Percentiles rank a stretch among this genome's conserved stretches.
phyloP scores from a whole-genome alignment of 257 asterid species.

The Mitragyna speciosa region DNA sequence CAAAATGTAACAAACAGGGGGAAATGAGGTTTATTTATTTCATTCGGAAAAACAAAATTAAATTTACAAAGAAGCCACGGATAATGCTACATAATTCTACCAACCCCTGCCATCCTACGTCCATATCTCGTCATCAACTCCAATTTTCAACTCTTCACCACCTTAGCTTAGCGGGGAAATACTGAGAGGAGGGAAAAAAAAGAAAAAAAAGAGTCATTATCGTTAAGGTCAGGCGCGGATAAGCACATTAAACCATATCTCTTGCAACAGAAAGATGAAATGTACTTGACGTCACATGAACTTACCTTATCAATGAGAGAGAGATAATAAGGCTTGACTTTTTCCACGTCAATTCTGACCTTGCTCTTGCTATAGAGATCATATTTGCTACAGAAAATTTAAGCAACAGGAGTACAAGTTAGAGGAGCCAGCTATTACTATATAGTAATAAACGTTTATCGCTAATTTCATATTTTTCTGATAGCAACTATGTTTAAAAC shows the following conservation, averaged over 20 bases:
- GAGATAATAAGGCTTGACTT: slow-evolving; percentile 72
- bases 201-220: too few relatives aligned
- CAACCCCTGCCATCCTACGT: too few relatives aligned
- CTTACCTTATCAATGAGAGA: slow-evolving; percentile 72
- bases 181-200: slow-evolving; percentile 38
- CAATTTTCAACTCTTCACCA: slow-evolving; percentile 37
- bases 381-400: slow-evolving; percentile 56
- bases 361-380: slow-evolving; percentile 86
- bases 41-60: too few relatives aligned
- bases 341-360: slow-evolving; percentile 59
- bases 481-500: too few relatives aligned
- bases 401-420: too few relatives aligned
- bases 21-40: too few relatives aligned
- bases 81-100: background rate
- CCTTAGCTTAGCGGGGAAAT: slow-evolving; percentile 51
- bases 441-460: background rate
- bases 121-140: background rate
- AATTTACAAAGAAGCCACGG: background rate
- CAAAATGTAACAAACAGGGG: too few relatives aligned
- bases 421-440: background rate
- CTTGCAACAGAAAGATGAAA: too few relatives aligned
- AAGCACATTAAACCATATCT: too few relatives aligned
- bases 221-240: background rate
- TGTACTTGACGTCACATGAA: too few relatives aligned
- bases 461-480: too few relatives aligned